Evolutionary conservation across 805 yeast species (phyloP).

Genomic region (Kazachstania viticola): DNA sequence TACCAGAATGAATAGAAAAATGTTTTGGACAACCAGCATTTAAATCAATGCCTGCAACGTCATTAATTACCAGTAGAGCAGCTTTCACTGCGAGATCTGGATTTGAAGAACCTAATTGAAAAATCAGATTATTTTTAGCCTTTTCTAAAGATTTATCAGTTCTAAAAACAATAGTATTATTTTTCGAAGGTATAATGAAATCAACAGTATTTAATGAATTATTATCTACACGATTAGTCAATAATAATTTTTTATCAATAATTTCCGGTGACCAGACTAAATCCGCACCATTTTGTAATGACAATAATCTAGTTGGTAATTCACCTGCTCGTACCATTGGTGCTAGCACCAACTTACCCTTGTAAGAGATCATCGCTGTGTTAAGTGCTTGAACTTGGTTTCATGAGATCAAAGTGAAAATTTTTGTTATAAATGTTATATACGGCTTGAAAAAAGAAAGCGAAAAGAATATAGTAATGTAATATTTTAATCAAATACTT

Average conservation of each 20-base stretch:
- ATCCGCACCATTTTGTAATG: constrained; percentile 81
- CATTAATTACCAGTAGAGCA: constrained; percentile 65
- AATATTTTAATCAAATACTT: too few relatives aligned
- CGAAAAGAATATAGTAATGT: not conserved
- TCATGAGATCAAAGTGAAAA: too few relatives aligned
- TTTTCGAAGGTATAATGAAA: constrained; percentile 31
- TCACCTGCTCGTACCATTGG: constrained; percentile 98
- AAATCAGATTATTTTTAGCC: constrained; percentile 60
- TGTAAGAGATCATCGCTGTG: constrained; percentile 1
- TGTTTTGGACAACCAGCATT: constrained; percentile 98
- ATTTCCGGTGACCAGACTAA: constrained; percentile 95
- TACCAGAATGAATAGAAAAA: constrained; percentile 86
- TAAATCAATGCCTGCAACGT: constrained; percentile 87
- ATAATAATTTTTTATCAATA: constrained; percentile 70
- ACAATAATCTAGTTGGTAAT: constrained; percentile 73
- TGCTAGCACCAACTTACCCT: constrained; percentile 75
- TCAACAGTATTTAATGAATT: constrained; percentile 47
- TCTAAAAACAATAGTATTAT: constrained; percentile 52
- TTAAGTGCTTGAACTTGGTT: too few relatives aligned
- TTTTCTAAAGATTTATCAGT: constrained; percentile 53
- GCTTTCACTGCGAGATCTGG: constrained; percentile 84
- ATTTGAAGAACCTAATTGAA: constrained; percentile 83
- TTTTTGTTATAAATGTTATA: too few relatives aligned
- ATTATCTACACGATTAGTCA: constrained; percentile 57
- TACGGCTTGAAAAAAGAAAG: not conserved